Base-by-base conservation (phyloP, 768 basidiomycete genomes). In the Hortiboletus campestris region DNA sequence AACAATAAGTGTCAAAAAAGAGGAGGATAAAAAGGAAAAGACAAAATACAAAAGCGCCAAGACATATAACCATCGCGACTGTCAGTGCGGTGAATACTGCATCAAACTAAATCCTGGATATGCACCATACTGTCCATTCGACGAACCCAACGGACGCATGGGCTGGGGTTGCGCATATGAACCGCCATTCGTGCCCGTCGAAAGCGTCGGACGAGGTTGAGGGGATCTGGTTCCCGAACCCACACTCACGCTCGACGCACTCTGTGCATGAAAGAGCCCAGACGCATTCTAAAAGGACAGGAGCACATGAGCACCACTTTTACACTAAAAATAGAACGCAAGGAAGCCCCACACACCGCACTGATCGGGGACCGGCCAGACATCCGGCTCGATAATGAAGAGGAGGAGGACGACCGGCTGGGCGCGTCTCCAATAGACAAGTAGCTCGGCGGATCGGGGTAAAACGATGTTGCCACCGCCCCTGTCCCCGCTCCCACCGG, bases 401-500 rank as follows among this genome's bases (percentile, higher is more conserved):
- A 71, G 6, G 65, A 67, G 1, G 70, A 71, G 13, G 70, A 71
- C 6, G 71, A 71, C 29, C 70, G 67, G 42, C 70, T 71, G 20
- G 67, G 67, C 1, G 50, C 52, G 6, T 73, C 69, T 22, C 64
- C 54, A 11, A 60, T 25, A 13, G 62, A 48, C 47, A 71, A 14
- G 28, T 58, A 72, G 31, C 17, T 58, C 32, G 63, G 63, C 12
- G 56, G 58, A 52, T 72, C 66, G 13, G 57, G 46, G n/a, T 65
- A 71, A 32, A 63, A 61, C 8, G 65, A 48, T 8, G 49, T 13
- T 17, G 61, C 1, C 14, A 51, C 55, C 3, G 55, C 25, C 12
- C 51, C 64, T 6, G 62, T 11, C 1, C 57, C 54, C 22, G 44
- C 22, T 34, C 58, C 68, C 31, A 51, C 56, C 22, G 58, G 50